Base-by-base conservation (phyloP, 805 yeast species). In the Deakozyma indianensis region DNA sequence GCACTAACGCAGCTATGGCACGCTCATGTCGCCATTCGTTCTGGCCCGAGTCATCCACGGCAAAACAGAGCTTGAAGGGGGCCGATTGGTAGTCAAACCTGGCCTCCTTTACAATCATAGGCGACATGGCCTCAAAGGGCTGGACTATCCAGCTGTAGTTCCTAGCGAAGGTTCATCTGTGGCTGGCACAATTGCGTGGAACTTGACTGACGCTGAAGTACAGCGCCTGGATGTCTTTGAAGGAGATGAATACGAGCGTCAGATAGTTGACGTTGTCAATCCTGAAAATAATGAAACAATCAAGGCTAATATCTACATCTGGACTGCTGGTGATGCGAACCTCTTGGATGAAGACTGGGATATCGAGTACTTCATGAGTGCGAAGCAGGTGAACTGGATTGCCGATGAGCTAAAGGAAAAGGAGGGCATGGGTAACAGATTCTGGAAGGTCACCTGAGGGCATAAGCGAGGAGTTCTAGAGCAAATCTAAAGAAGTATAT, bases 1-100 rank as follows among this genome's bases (percentile, higher is more conserved):
- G 16, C 4, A 32, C 11, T 38, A 22, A n/a, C 18, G 14, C 23
- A 52, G 56, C 35, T 52, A 52, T 43, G 56, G 56, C 23, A 52
- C 56, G 1, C 41, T 52, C n/a, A 52, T 52, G 55, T 44, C 56
- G 11, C 47, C 49, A 5, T 21, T 23, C 18, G 56, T 52, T n/a
- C 45, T 52, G 38, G 45, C 54, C 15, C 49, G 51, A 22, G 55
- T 52, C 22, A 46, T 49, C 9, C 44, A 42, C 43, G 45, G 50
- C 20, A 40, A 35, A n/a, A 27, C 23, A 2, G 27, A 43, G 11
- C 47, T 49, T 15, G 18, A 41, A n/a, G 43, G 28, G 41, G 25
- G 44, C 15, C 38, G 38, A 14, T n/a, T 32, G 18, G 38, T 32
- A 5, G 16, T 32, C 18, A 32, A n/a, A n/a, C 20, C 38, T 5